Conservation (phyloP, 805 yeast genomes). For the Zygoascus tannicola region DNA sequence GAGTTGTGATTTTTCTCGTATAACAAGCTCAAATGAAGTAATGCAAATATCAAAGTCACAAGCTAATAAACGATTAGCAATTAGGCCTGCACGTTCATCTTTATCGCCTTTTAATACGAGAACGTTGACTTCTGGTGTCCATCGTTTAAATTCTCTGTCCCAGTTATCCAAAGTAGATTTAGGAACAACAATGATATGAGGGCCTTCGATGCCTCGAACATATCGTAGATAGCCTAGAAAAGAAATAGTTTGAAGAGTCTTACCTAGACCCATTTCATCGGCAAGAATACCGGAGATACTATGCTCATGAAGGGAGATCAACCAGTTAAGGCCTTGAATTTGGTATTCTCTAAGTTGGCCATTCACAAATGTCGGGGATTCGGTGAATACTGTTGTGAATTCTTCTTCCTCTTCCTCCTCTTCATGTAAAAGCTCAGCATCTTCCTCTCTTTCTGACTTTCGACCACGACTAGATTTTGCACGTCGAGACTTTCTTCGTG, state of each 20-base stretch:
- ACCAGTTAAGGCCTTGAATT: slow-evolving; percentile 92
- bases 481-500: slow-evolving; percentile 1
- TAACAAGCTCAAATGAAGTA: slow-evolving; percentile 88
- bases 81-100: slow-evolving; percentile 55
- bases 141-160: slow-evolving; percentile 85
- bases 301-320: slow-evolving; percentile 76
- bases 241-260: slow-evolving; percentile 89
- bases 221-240: slow-evolving; percentile 82
- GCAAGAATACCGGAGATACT: slow-evolving; percentile 87
- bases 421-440: slow-evolving; percentile 78
- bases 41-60: slow-evolving; percentile 83
- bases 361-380: slow-evolving; percentile 64
- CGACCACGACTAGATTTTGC: slow-evolving; percentile 12
- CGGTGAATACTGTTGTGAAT: slow-evolving; percentile 61
- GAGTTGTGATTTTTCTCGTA: slow-evolving; percentile 72
- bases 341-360: slow-evolving; percentile 86
- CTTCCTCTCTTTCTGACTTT: slow-evolving; percentile 62
- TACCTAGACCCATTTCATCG: slow-evolving; percentile 97
- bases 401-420: slow-evolving; percentile 53
- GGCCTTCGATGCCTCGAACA: slow-evolving; percentile 71
- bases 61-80: slow-evolving; percentile 48
- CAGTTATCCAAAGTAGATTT: slow-evolving; percentile 94
- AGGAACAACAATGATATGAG: slow-evolving; percentile 86
- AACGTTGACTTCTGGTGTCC: slow-evolving; percentile 91
- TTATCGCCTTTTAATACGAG: slow-evolving; percentile 82